Percentiles rank a stretch among this genome's conserved stretches.
Conservation (phyloP, 257 asterid genomes). For the Apocynum venetum region DNA sequence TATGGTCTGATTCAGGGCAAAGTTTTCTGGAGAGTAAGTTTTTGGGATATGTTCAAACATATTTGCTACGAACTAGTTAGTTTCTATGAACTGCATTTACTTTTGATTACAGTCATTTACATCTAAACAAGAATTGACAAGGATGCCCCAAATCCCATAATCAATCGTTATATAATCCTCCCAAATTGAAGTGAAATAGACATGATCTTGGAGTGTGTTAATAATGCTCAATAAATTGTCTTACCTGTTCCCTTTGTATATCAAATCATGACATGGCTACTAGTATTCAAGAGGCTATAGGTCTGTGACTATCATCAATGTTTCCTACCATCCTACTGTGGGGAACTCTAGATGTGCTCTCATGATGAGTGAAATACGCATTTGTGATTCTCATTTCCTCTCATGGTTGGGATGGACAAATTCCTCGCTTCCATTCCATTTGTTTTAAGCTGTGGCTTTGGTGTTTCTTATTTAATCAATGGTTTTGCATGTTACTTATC, state of each 20-base stretch:
- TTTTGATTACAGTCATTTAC: not conserved
- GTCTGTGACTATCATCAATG: not conserved
- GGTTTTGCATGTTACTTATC: not conserved
- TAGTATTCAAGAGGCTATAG: not conserved
- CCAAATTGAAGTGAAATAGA: not conserved
- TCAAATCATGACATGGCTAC: not conserved
- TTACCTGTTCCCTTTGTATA: not conserved
- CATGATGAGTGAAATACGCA: not conserved
- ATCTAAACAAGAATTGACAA: not conserved
- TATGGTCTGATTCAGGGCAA: slow-evolving; percentile 67
- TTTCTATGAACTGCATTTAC: not conserved
- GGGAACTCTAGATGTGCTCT: not conserved
- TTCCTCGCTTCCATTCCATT: not conserved
- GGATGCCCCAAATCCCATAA: not conserved
- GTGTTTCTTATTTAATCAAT: not conserved
- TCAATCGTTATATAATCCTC: not conserved
- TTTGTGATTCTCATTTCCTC: not conserved
- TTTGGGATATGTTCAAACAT: not conserved
- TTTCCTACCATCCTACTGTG: not conserved
- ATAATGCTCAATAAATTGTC: not conserved
- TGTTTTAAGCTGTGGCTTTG: not conserved
- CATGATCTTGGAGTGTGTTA: not conserved
- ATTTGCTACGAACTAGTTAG: not conserved
- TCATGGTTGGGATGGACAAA: not conserved
- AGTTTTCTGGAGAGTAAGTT: slow-evolving; percentile 69